These are phyloP conservation scores for Lepidium aucheri DNA, from an alignment of 345 rosid genomes.

Conservation along the genomic window DNA sequence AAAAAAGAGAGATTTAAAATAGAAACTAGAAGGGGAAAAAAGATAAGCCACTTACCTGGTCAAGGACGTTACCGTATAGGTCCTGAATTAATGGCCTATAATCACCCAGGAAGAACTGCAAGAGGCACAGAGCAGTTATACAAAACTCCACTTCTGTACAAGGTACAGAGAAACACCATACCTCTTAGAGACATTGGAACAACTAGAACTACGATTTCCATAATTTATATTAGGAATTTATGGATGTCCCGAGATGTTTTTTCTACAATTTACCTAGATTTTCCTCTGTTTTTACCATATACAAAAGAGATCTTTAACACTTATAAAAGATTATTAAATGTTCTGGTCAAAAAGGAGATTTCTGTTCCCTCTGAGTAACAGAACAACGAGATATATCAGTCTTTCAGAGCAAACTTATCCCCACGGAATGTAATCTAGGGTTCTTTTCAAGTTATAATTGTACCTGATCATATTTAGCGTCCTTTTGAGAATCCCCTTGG, in stretches of 20 bases:
- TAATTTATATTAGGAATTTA: not conserved
- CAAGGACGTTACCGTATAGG: conserved; percentile 74
- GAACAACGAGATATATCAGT: not conserved
- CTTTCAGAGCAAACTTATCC: not conserved
- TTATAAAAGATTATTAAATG: not conserved
- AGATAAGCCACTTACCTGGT: conserved; percentile 55
- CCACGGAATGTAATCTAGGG: not conserved
- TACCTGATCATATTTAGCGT: conserved; percentile 98
- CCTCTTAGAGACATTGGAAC: not conserved
- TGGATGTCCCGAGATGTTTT: not conserved
- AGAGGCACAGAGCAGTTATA: not conserved
- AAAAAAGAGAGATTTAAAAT: not conserved
- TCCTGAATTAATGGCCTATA: conserved; percentile 92
- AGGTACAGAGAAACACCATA: not conserved
- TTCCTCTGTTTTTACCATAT: not conserved
- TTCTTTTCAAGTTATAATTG: not conserved
- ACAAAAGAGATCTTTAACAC: not conserved
- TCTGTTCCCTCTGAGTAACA: not conserved
- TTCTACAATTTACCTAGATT: not conserved
- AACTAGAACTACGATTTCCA: not conserved
- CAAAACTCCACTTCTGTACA: not conserved
- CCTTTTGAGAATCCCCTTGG: conserved; percentile 93
- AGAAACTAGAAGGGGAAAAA: conserved; percentile 8
- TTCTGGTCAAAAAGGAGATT: not conserved
- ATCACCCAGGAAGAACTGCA: conserved; percentile 96